Evolutionary conservation across 495 filamentous ascomycete species (phyloP).

Genomic region (Talaromyces ruber): DNA sequence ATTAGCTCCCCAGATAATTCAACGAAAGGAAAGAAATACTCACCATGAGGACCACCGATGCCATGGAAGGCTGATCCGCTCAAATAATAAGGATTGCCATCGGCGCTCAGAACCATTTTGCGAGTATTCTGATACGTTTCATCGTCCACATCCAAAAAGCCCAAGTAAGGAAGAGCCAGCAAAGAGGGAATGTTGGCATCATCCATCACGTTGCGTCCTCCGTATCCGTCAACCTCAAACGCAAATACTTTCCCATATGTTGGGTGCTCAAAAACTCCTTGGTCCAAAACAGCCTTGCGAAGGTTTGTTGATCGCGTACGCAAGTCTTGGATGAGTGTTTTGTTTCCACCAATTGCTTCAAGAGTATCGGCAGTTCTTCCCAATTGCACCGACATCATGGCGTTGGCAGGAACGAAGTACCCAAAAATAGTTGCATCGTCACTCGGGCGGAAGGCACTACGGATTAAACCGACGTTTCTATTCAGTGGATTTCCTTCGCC

Average conservation of each 20-base stretch:
- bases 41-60: slow-evolving; percentile 70
- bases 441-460: slow-evolving; percentile 91
- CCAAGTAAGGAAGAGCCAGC: slow-evolving; percentile 76
- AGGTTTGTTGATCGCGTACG: slow-evolving; percentile 60
- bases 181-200: slow-evolving; percentile 94
- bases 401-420: slow-evolving; percentile 94
- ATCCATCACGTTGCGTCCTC: slow-evolving; percentile 87
- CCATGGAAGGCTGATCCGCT: slow-evolving; percentile 71
- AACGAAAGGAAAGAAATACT: slow-evolving; percentile 11
- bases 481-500: slow-evolving; percentile 90
- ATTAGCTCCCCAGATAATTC: slow-evolving; percentile 4
- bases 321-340: slow-evolving; percentile 43
- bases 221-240: slow-evolving; percentile 95
- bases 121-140: slow-evolving; percentile 80
- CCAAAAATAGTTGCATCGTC: slow-evolving; percentile 95
- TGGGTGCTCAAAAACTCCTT: slow-evolving; percentile 81
- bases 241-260: slow-evolving; percentile 87
- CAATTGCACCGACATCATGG: slow-evolving; percentile 89
- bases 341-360: slow-evolving; percentile 42
- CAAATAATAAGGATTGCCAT: slow-evolving; percentile 85
- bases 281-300: slow-evolving; percentile 68
- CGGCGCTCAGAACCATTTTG: slow-evolving; percentile 74
- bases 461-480: slow-evolving; percentile 72
- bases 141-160: slow-evolving; percentile 63
- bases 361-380: slow-evolving; percentile 67